Conservation (phyloP, 1,139 yeast genomes). For the Saccharomyces hybrid region DNA sequence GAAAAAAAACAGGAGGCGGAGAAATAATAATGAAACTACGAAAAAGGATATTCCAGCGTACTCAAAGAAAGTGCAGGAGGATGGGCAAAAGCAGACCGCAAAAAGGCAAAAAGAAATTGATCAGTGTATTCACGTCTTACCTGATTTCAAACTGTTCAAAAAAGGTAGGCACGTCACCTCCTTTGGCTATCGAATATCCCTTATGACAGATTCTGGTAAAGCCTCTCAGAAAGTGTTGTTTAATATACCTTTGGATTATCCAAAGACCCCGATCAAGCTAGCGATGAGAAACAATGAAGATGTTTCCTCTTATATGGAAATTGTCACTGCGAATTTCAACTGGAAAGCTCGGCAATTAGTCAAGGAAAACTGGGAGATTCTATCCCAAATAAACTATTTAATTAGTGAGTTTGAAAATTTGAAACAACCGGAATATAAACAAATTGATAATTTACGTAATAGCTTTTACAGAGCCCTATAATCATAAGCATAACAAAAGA, state of each 20-base stretch:
- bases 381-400: slow-evolving; percentile 13
- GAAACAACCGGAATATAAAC: slow-evolving; percentile 4
- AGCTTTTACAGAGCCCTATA: slow-evolving; percentile 3
- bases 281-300: not conserved
- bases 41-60: not conserved
- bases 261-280: slow-evolving; percentile 14
- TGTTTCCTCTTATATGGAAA: not conserved
- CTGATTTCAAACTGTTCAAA: slow-evolving; percentile 13
- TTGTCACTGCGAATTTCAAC: slow-evolving; percentile 8
- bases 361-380: slow-evolving; percentile 2
- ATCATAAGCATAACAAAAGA: not conserved
- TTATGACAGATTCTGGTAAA: slow-evolving; percentile 5
- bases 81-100: not conserved
- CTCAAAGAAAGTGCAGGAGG: not conserved
- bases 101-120: slow-evolving; percentile 8
- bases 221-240: slow-evolving; percentile 8
- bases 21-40: not conserved
- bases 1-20: not conserved
- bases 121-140: slow-evolving; percentile 10
- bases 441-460: slow-evolving; percentile 6
- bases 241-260: slow-evolving; percentile 17
- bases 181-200: slow-evolving; percentile 8
- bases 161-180: slow-evolving; percentile 15
- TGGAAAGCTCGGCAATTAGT: slow-evolving; percentile 6
- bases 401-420: slow-evolving; percentile 9